phyloP scores from a whole-genome alignment of 1,139 yeast genomes.

The Insectozyma bohioensis region DNA sequence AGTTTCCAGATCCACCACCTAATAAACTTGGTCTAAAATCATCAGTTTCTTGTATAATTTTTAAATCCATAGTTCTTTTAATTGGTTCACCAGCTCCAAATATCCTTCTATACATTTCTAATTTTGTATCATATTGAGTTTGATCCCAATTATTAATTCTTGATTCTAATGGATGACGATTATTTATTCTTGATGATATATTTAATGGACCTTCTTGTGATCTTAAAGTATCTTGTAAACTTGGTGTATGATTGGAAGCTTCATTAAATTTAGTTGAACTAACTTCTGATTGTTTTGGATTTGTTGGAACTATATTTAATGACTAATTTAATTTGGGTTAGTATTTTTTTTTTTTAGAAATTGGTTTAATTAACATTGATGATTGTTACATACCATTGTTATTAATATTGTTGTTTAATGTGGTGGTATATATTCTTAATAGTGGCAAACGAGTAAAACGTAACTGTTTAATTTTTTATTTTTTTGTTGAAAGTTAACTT shows the following conservation, averaged over 20 bases:
- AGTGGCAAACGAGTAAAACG: conserved; percentile 5
- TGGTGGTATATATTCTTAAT: not conserved
- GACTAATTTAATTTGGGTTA: conserved; percentile 28
- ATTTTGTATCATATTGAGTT: conserved; percentile 64
- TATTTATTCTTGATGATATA: conserved; percentile 68
- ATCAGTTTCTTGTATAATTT: conserved; percentile 71
- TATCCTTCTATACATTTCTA: conserved; percentile 78
- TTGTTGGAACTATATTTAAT: conserved; percentile 51
- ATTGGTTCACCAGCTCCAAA: conserved; percentile 95
- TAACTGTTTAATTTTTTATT: conserved; percentile 1
- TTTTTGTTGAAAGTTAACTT: not conserved
- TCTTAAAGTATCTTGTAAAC: conserved; percentile 57
- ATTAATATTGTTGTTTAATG: not conserved
- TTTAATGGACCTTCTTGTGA: conserved; percentile 59
- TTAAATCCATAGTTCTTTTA: conserved; percentile 83
- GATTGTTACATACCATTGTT: conserved; percentile 7
- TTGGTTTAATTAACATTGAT: too few species aligned
- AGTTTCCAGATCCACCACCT: conserved; percentile 56
- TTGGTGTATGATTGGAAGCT: conserved; percentile 61
- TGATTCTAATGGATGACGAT: conserved; percentile 83
- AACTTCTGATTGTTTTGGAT: conserved; percentile 38
- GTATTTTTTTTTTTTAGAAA: conserved; percentile 1
- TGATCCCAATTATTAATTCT: conserved; percentile 79
- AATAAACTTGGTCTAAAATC: conserved; percentile 67
- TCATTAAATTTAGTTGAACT: conserved; percentile 51